A percentile compares a stretch with the other conserved stretches of the same genome.
These are phyloP conservation scores for Chlorella variabilis DNA, from an alignment of 163 green algal genomes.

Conservation along the genomic window DNA sequence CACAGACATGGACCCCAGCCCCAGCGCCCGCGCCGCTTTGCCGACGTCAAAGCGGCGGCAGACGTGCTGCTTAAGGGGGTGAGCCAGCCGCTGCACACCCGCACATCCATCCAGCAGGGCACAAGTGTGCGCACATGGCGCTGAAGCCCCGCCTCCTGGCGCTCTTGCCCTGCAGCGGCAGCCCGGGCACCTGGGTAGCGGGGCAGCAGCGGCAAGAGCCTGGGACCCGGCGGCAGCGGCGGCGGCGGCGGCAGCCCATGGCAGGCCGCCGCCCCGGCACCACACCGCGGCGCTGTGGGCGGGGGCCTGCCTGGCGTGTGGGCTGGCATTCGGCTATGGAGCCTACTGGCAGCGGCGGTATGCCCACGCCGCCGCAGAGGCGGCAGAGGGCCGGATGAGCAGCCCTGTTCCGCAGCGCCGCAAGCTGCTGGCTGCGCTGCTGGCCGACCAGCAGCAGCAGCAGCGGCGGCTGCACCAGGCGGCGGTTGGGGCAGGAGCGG, in stretches of 20 bases:
- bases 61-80: slow-evolving; percentile 24
- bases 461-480: not conserved
- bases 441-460: slow-evolving; percentile 12
- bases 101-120: too few relatives aligned
- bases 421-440: slow-evolving; percentile 19
- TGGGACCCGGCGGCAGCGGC: not conserved
- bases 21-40: slow-evolving; percentile 4
- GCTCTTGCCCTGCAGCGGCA: not conserved
- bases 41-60: slow-evolving; percentile 3
- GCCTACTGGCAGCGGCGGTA: not conserved
- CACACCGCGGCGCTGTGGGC: slow-evolving; percentile 9
- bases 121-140: too few relatives aligned
- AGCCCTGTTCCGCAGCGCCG: not conserved
- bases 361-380: not conserved
- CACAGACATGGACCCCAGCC: slow-evolving; percentile 4
- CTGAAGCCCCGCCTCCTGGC: too few relatives aligned
- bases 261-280: not conserved
- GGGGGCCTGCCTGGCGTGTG: not conserved
- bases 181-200: too few relatives aligned
- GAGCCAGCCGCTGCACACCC: too few relatives aligned
- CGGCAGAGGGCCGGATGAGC: too few relatives aligned
- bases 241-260: not conserved
- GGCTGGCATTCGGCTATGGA: slow-evolving; percentile 11
- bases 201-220: not conserved
- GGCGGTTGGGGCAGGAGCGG: not conserved